A percentile compares a stretch with the other conserved stretches of the same genome.
Conservation (phyloP, 202 grass and related monocot genomes). For the Carex sylvatica region DNA sequence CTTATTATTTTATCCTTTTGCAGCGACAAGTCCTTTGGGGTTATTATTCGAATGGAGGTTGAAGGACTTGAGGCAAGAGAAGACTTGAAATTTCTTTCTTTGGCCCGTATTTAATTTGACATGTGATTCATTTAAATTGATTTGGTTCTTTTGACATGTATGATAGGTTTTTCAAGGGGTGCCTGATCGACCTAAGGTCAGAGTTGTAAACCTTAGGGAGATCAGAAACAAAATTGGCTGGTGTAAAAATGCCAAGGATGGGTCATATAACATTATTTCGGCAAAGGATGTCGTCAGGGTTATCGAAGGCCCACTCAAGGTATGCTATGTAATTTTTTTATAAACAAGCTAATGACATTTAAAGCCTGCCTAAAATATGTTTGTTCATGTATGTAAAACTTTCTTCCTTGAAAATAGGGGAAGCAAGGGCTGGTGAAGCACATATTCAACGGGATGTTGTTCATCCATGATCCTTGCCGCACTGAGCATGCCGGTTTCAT, state of each 20-base stretch:
- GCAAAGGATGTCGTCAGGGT: slow-evolving; percentile 23
- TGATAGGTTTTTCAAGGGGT: slow-evolving; percentile 35
- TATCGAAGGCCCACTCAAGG: background rate
- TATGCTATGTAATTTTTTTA: background rate
- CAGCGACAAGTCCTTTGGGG: slow-evolving; percentile 42
- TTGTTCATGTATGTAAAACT: background rate
- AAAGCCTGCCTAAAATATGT: background rate
- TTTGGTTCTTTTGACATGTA: background rate
- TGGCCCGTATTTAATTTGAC: background rate
- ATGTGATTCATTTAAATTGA: background rate
- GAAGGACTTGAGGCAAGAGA: slow-evolving; percentile 40
- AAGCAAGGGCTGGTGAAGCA: slow-evolving; percentile 38
- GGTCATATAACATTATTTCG: slow-evolving; percentile 30
- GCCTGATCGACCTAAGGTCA: slow-evolving; percentile 36
- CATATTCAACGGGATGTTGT: slow-evolving; percentile 34
- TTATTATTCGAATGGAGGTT: slow-evolving; percentile 37
- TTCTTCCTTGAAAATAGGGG: slow-evolving; percentile 23
- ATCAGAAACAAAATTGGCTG: slow-evolving; percentile 37
- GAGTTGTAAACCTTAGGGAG: slow-evolving; percentile 34
- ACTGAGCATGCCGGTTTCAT: slow-evolving; percentile 41
- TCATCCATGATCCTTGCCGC: slow-evolving; percentile 33
- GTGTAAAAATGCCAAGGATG: slow-evolving; percentile 33
- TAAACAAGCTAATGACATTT: background rate
- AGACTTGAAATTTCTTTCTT: background rate
- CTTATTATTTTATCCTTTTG: background rate